Percentiles rank a stretch among this genome's conserved stretches.
These are phyloP conservation scores for Gremmenia infestans DNA, from an alignment of 2,329 filamentous ascomycete species.

Conservation along the genomic window DNA sequence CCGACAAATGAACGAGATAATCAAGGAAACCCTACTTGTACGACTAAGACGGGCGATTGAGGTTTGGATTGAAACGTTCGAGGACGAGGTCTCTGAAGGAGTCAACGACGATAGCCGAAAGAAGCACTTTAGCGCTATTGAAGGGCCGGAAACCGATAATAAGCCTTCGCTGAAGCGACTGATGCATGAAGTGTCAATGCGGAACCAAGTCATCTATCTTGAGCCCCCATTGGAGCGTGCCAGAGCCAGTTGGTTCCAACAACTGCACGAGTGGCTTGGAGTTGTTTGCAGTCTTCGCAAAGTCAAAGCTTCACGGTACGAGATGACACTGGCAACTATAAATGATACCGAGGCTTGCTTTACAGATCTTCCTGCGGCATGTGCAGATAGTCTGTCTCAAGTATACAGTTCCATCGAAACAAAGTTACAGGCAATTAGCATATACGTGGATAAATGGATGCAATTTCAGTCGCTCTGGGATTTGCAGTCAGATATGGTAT, in stretches of 20 bases:
- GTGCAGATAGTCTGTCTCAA: conserved; percentile 69
- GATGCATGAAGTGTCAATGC: conserved; percentile 92
- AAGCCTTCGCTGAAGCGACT: conserved; percentile 66
- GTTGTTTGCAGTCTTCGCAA: conserved; percentile 88
- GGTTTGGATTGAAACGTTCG: conserved; percentile 83
- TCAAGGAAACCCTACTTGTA: conserved; percentile 73
- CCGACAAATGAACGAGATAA: conserved; percentile 74
- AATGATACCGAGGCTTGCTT: conserved; percentile 68
- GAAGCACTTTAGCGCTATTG: conserved; percentile 41
- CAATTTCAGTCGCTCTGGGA: conserved; percentile 99
- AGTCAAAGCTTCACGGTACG: conserved; percentile 92
- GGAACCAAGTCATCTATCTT: conserved; percentile 94
- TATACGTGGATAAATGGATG: conserved; percentile 95
- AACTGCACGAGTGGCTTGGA: conserved; percentile 90
- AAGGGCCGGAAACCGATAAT: conserved; percentile 42
- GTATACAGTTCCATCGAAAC: conserved; percentile 82
- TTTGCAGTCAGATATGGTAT: conserved; percentile 90
- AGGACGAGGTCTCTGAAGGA: conserved; percentile 46
- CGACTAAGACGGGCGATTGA: conserved; percentile 80
- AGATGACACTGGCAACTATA: conserved; percentile 72
- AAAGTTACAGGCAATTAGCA: conserved; percentile 72
- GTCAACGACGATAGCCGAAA: conserved; percentile 46
- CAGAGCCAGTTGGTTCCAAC: conserved; percentile 86
- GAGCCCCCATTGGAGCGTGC: conserved; percentile 91
- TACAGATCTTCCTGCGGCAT: conserved; percentile 76